Base-by-base conservation (phyloP, 371 early-diverging fungal species). In the Catenaria anguillulae region DNA sequence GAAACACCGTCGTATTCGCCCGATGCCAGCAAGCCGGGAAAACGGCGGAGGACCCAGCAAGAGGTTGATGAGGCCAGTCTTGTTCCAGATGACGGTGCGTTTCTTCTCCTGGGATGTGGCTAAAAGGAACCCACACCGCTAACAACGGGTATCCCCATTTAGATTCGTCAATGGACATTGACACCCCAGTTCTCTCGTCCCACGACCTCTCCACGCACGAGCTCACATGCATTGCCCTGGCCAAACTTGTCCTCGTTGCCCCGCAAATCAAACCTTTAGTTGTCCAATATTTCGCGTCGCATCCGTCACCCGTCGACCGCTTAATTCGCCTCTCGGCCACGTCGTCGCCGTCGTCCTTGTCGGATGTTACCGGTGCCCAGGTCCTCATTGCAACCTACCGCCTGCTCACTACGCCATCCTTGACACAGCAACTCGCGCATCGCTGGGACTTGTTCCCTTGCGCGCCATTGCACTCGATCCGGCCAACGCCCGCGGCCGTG, bases 201-300 rank as follows among this genome's bases (percentile, higher is more conserved):
- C n/a, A 10, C 46, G 46, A 0, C n/a, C n/a, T 46, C 46, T 46
- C 46, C 8, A 46, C 19, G 23, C 63, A 60, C 34, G 61, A 35
- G 33, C 21, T 13, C 21, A 13, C 12, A 13, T 34, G 31, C 29
- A 31, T 35, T 6, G 62, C 60, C 8, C n/a, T 60, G 19, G 42
- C 54, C 19, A 60, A 61, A 61, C 21, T 60, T 21, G 33, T 60
- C 21, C 60, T 29, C 21, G 23, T n/a, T 23, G 60, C 60, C 23
- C 60, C 60, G 31, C 60, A 56, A 15, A 4, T 19, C 19, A 43
- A 37, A 2, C 64, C 13, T 24, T 24, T 17, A 48, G 33, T 50
- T 42, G 24, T 34, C 60, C n/a, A 8, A 24, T 61, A 31, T 21
- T 42, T 40, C 3, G 29, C 23, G n/a, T 21, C 37, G 45, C 63